Percentiles rank a stretch among this genome's conserved stretches.
Evolutionary conservation across 192 early-diverging fungal species (phyloP).

Genomic region (Coemansia sp.): DNA sequence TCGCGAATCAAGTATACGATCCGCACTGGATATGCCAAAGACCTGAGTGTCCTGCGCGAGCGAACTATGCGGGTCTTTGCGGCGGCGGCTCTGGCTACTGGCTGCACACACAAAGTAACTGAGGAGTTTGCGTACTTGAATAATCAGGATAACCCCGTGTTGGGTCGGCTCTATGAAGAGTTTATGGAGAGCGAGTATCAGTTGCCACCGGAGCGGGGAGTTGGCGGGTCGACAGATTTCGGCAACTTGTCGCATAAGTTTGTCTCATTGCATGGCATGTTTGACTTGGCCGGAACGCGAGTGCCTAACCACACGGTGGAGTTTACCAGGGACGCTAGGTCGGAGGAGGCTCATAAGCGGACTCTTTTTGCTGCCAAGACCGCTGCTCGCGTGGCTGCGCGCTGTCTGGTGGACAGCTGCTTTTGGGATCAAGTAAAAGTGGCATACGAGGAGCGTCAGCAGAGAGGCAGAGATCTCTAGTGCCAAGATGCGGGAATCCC

Average conservation of each 20-base stretch:
- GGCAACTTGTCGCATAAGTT: slow-evolving; percentile 72
- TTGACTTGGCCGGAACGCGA: slow-evolving; percentile 56
- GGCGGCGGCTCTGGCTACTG: slow-evolving; percentile 70
- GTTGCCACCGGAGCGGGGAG: slow-evolving; percentile 14
- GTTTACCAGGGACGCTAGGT: slow-evolving; percentile 64
- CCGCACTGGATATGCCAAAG: slow-evolving; percentile 57
- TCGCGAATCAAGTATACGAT: slow-evolving; percentile 61
- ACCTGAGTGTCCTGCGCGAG: slow-evolving; percentile 56
- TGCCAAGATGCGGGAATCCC: too few relatives aligned
- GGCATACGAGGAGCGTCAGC: slow-evolving; percentile 8
- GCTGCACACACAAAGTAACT: slow-evolving; percentile 62
- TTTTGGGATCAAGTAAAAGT: slow-evolving; percentile 54
- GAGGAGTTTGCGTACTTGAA: slow-evolving; percentile 62
- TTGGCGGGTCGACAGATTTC: slow-evolving; percentile 71
- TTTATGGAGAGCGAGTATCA: slow-evolving; percentile 41
- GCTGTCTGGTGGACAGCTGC: slow-evolving; percentile 50
- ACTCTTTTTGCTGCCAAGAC: slow-evolving; percentile 61
- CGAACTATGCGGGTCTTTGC: slow-evolving; percentile 62
- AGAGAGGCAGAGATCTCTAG: background rate
- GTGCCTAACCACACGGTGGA: slow-evolving; percentile 66
- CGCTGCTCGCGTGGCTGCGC: slow-evolving; percentile 49
- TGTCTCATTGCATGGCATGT: slow-evolving; percentile 61
- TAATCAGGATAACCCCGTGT: slow-evolving; percentile 54
- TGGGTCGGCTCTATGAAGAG: slow-evolving; percentile 55
- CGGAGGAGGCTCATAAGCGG: slow-evolving; percentile 59